phyloP scores from a whole-genome alignment of 2,329 filamentous ascomycete genomes.

The Epichloe typhina region DNA sequence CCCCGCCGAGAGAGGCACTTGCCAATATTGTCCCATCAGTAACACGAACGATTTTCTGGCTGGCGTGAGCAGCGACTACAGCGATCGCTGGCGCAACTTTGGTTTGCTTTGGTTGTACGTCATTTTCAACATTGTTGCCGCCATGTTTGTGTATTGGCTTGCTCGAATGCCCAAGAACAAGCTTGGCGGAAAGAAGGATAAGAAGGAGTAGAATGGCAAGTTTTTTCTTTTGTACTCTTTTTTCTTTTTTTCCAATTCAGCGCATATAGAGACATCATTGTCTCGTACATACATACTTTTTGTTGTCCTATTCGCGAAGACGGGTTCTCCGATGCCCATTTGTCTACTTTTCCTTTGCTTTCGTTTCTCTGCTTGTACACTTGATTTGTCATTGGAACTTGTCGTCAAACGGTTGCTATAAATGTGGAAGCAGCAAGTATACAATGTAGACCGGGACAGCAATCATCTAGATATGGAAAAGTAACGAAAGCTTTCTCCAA shows the following conservation, averaged over 20 bases:
- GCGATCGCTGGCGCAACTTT: conserved; percentile 54
- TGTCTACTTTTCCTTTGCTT: too few species aligned
- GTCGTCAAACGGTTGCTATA: too few species aligned
- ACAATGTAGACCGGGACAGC: too few species aligned
- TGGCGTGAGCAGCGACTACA: conserved; percentile 36
- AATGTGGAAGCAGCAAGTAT: too few species aligned
- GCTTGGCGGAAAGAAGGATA: conserved; percentile 20
- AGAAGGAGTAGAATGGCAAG: conserved; percentile 11
- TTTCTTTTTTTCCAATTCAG: too few species aligned
- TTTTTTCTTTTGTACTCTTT: too few species aligned
- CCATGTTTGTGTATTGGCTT: conserved; percentile 43
- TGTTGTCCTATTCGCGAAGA: too few species aligned
- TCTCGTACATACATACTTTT: neutral
- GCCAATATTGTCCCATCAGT: conserved; percentile 40
- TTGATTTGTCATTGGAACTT: too few species aligned
- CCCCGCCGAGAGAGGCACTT: conserved; percentile 30
- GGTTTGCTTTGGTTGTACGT: conserved; percentile 49
- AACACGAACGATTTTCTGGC: conserved; percentile 40
- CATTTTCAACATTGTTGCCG: conserved; percentile 42
- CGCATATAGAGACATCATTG: neutral
- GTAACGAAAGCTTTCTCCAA: too few species aligned
- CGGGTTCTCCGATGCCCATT: too few species aligned
- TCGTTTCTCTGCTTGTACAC: too few species aligned
- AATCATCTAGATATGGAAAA: too few species aligned
- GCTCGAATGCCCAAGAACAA: conserved; percentile 35